Evolutionary conservation across 805 yeast species (phyloP).

Genomic region (Hanseniaspora taiwanica): DNA sequence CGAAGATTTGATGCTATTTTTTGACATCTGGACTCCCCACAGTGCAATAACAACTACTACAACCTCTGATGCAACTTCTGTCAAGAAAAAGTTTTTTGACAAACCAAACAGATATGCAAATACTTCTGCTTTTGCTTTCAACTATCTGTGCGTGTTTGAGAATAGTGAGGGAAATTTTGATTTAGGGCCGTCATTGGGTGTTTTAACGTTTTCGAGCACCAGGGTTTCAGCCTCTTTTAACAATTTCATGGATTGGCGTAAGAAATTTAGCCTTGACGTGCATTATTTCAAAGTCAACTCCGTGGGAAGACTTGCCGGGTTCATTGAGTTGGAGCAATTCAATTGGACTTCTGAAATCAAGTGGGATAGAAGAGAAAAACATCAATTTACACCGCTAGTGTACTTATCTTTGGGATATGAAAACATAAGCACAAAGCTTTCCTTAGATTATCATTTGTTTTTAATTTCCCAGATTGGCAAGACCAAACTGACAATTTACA

Average conservation of each 20-base stretch:
- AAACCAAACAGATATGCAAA: conserved; percentile 47
- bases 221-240: conserved; percentile 56
- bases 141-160: conserved; percentile 41
- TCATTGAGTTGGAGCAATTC: conserved; percentile 34
- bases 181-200: conserved; percentile 75
- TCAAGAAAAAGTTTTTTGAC: conserved; percentile 22
- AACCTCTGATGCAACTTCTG: conserved; percentile 3
- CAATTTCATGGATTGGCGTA: conserved; percentile 58
- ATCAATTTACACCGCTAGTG: conserved; percentile 50
- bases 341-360: conserved; percentile 51
- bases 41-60: conserved; percentile 16
- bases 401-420: conserved; percentile 45
- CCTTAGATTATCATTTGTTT: conserved; percentile 80
- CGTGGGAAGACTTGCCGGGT: conserved; percentile 73
- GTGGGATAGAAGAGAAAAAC: conserved; percentile 42
- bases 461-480: conserved; percentile 42
- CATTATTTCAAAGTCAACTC: conserved; percentile 39
- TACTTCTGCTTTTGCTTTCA: conserved; percentile 48
- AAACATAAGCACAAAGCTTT: conserved; percentile 42
- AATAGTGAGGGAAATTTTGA: conserved; percentile 48
- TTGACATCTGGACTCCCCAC: conserved; percentile 68
- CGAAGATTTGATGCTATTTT: conserved; percentile 73
- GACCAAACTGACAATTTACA: conserved; percentile 45
- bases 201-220: conserved; percentile 39
- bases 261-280: conserved; percentile 49